Evolutionary conservation across 176 grass and related monocot species (phyloP).

Genomic region (Cenchrus purpureus): DNA sequence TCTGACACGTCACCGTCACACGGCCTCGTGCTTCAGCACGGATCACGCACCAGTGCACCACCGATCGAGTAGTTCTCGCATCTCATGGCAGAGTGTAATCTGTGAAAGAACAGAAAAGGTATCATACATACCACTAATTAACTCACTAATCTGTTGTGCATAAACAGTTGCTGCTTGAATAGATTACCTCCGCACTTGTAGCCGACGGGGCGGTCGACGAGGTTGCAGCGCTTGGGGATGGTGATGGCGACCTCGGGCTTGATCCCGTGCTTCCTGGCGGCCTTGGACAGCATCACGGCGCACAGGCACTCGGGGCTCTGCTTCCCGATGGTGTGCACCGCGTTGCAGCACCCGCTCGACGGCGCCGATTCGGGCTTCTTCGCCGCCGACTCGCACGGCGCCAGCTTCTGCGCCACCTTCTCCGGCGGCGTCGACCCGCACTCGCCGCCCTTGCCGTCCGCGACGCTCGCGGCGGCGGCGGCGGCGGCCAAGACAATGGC

Average conservation of each 20-base stretch:
- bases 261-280: conserved; percentile 62
- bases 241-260: conserved; percentile 67
- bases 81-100: conserved; percentile 56
- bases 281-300: conserved; percentile 71
- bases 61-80: neutral
- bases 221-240: conserved; percentile 77
- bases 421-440: conserved; percentile 63
- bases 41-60: neutral
- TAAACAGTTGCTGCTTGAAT: no score
- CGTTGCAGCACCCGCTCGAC: conserved; percentile 52
- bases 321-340: conserved; percentile 64
- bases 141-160: neutral
- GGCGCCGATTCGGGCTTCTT: conserved; percentile 38
- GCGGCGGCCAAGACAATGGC: neutral
- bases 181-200: conserved; percentile 75
- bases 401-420: conserved; percentile 60
- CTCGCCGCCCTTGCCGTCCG: conserved; percentile 54
- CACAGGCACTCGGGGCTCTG: conserved; percentile 71
- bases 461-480: neutral
- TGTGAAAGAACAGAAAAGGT: neutral
- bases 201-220: conserved; percentile 60
- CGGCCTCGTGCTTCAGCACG: neutral
- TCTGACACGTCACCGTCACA: neutral
- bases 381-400: conserved; percentile 57
- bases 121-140: neutral